Percentiles rank a stretch among this genome's conserved stretches.
Evolutionary conservation across 1,284 basidiomycete genomes (phyloP).

Genomic region (Cutaneotrichosporon sp.): DNA sequence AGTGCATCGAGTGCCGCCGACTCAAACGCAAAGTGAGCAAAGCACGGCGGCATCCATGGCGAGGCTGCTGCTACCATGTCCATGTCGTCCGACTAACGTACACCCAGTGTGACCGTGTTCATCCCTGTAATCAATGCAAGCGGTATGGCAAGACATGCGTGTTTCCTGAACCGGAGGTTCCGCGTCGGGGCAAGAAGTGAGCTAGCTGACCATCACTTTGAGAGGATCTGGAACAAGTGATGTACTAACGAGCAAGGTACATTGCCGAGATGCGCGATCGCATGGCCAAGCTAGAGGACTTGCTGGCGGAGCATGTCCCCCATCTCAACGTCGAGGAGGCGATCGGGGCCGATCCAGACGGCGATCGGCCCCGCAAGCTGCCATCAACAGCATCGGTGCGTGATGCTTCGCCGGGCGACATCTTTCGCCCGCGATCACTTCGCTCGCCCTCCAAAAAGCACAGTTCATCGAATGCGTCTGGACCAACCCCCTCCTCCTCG

Average conservation of each 20-base stretch:
- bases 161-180: conserved; percentile 15
- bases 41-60: conserved; percentile 1
- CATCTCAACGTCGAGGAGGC: conserved; percentile 11
- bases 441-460: background rate
- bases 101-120: conserved; percentile 18
- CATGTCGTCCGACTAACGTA: background rate
- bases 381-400: background rate
- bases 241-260: conserved; percentile 11
- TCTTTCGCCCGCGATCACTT: background rate
- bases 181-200: conserved; percentile 13
- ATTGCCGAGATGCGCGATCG: conserved; percentile 21
- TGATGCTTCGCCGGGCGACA: background rate
- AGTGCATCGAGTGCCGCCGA: conserved; percentile 24
- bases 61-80: background rate
- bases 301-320: conserved; percentile 12
- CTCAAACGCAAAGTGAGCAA: conserved; percentile 22
- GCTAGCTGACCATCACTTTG: background rate
- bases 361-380: background rate
- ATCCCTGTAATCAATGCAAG: conserved; percentile 21
- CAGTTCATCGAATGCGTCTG: no score
- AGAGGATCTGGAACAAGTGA: no score
- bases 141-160: conserved; percentile 20
- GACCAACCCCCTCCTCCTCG: background rate
- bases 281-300: conserved; percentile 15
- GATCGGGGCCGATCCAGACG: background rate